Base-by-base conservation (phyloP, 1,284 basidiomycete species). In the Moesziomyces sp. region DNA sequence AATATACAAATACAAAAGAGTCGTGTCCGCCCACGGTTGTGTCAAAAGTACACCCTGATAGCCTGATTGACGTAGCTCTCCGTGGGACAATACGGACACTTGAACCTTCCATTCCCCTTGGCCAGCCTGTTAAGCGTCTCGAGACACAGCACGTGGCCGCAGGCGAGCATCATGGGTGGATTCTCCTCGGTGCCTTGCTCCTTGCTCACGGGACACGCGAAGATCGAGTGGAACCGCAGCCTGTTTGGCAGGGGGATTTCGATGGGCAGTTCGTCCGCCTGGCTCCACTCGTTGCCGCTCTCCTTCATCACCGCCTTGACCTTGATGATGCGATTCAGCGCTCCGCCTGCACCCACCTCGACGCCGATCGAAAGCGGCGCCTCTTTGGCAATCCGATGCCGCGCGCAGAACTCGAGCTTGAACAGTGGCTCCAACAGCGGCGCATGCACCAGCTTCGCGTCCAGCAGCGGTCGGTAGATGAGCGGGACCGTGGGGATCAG, bases 161-260 rank as follows among this genome's bases (percentile, higher is more conserved):
- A 99, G 1, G 87, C 86, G 87, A 99, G 90, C 92, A 97, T 95
- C 93, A 97, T 97, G 0, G 96, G 96, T 21, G 95, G 97, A 84
- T 99, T 99, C 62, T 88, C 84, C 54, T 94, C 92, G 1, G 93
- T 96, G 14, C 93, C 90, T 85, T 97, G 94, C 82, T 99, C 96
- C 85, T 98, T 99, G 16, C 93, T 96, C 30, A 99, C 96, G 1
- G 97, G 94, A 84, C 97, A 99, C 45, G 94, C 91, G 84, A 99
- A 99, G 63, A 97, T 92, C 1, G 94, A 97, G 84, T 99, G 97
- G 85, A 96, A 98, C 30, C 93, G 65, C 23, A 83, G 88, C 78
- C 94, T 91, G 2, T 73, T 45, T 0, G 92, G 90, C 13, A 99
- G 85, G 0, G 93, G 93, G 74, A 99, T 93, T 86, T 97, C 96